A percentile compares a stretch with the other conserved stretches of the same genome.
phyloP scores from a whole-genome alignment of 2,329 filamentous ascomycete species.

The Teratosphaeria viscida region DNA sequence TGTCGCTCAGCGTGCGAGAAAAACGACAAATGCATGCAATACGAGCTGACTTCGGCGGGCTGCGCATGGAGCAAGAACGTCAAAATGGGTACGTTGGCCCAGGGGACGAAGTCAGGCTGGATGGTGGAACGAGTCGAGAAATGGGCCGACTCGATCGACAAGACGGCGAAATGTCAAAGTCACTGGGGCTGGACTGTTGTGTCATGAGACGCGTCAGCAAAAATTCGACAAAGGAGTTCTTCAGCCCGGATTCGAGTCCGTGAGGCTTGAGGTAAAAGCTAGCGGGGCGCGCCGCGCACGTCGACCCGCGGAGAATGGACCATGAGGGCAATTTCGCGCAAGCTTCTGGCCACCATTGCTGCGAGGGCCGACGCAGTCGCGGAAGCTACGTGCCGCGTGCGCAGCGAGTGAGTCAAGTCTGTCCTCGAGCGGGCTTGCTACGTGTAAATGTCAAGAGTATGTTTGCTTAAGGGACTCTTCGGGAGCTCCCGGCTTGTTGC shows the following conservation, averaged over 20 bases:
- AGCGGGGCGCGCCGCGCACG: too few relatives aligned
- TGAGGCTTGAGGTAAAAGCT: background rate
- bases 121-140: conserved; percentile 10
- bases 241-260: background rate
- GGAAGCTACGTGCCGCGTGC: too few relatives aligned
- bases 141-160: conserved; percentile 5
- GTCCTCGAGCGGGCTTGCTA: too few relatives aligned
- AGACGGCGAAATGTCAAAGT: background rate
- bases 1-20: conserved; percentile 15
- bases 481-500: too few relatives aligned
- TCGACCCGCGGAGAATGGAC: too few relatives aligned
- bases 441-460: too few relatives aligned
- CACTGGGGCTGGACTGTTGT: background rate
- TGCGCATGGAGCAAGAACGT: conserved; percentile 12
- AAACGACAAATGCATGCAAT: conserved; percentile 16
- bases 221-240: background rate
- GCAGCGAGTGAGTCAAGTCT: too few relatives aligned
- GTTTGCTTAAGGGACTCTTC: too few relatives aligned
- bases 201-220: background rate
- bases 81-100: conserved; percentile 8
- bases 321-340: too few relatives aligned
- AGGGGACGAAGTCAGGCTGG: conserved; percentile 16
- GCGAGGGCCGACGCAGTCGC: too few relatives aligned
- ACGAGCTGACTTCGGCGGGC: conserved; percentile 10
- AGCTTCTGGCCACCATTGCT: too few relatives aligned